These are phyloP conservation scores for Cladosporium sp. DNA, from an alignment of 2,329 filamentous ascomycete species.

Conservation along the genomic window DNA sequence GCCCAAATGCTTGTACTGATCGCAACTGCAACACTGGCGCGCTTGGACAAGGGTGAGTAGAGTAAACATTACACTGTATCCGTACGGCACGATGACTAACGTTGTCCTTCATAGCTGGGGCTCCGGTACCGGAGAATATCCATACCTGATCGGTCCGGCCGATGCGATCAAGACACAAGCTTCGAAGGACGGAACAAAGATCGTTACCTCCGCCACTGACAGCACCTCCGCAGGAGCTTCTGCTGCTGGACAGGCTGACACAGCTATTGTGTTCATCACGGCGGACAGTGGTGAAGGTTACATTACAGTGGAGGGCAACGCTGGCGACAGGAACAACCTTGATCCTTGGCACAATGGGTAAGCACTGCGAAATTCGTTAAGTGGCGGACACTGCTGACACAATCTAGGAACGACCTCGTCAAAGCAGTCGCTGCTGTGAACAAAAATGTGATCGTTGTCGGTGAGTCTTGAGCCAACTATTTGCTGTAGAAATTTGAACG, in stretches of 20 bases:
- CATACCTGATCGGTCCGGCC: constrained; percentile 42
- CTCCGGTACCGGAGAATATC: constrained; percentile 41
- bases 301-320: constrained; percentile 45
- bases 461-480: background rate
- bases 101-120: constrained; percentile 33
- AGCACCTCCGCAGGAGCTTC: constrained; percentile 33
- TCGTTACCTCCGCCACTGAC: constrained; percentile 25
- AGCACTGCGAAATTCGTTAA: background rate
- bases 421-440: constrained; percentile 38
- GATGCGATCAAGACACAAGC: constrained; percentile 42
- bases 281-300: constrained; percentile 50
- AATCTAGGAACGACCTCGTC: constrained; percentile 37
- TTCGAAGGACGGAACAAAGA: constrained; percentile 34
- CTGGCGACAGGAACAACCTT: constrained; percentile 43
- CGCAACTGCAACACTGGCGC: constrained; percentile 63
- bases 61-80: background rate
- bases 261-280: constrained; percentile 61
- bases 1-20: constrained; percentile 75
- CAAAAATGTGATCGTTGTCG: constrained; percentile 16
- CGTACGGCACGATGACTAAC: background rate
- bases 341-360: constrained; percentile 44
- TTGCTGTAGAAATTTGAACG: background rate
- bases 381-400: background rate
- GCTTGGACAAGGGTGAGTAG: constrained; percentile 34
- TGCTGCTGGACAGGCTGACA: constrained; percentile 33